These are phyloP conservation scores for Pythium sukuiense DNA, from an alignment of 352 stramenopile genomes.

Conservation along the genomic window DNA sequence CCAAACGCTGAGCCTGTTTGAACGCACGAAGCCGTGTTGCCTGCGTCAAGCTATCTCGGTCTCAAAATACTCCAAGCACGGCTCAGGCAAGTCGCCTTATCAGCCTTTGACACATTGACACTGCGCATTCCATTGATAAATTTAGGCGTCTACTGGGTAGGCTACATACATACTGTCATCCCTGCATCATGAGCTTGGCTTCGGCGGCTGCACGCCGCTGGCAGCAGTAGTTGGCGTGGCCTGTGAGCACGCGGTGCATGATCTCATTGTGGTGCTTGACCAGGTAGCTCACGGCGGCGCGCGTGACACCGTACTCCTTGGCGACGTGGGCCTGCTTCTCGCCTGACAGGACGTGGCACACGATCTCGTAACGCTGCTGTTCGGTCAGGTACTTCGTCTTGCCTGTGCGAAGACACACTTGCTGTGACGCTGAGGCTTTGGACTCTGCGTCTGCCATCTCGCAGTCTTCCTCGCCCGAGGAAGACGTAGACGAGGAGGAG, in stretches of 20 bases:
- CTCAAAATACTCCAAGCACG: too few relatives aligned
- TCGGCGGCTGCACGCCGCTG: conserved; percentile 8
- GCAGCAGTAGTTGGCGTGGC: conserved; percentile 16
- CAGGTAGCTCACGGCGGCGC: conserved; percentile 35
- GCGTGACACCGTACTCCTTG: conserved; percentile 62
- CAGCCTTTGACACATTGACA: not conserved
- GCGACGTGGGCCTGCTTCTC: conserved; percentile 64
- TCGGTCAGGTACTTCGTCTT: conserved; percentile 23
- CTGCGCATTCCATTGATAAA: not conserved
- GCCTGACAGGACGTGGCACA: conserved; percentile 48
- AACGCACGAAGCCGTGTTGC: too few relatives aligned
- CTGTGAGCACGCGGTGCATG: conserved; percentile 21
- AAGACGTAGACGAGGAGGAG: conserved; percentile 9
- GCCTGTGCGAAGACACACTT: not conserved
- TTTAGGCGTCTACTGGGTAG: not conserved
- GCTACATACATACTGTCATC: too few relatives aligned
- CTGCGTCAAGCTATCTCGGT: too few relatives aligned
- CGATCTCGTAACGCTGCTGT: conserved; percentile 57
- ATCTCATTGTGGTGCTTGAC: conserved; percentile 20
- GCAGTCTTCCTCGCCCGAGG: conserved; percentile 2
- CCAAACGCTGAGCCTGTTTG: too few relatives aligned
- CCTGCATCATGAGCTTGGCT: not conserved
- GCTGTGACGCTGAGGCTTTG: not conserved
- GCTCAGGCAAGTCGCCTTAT: too few relatives aligned
- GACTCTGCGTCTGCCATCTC: not conserved